Base-by-base conservation (phyloP, 768 basidiomycete species). In the Fomitopsis serialis region DNA sequence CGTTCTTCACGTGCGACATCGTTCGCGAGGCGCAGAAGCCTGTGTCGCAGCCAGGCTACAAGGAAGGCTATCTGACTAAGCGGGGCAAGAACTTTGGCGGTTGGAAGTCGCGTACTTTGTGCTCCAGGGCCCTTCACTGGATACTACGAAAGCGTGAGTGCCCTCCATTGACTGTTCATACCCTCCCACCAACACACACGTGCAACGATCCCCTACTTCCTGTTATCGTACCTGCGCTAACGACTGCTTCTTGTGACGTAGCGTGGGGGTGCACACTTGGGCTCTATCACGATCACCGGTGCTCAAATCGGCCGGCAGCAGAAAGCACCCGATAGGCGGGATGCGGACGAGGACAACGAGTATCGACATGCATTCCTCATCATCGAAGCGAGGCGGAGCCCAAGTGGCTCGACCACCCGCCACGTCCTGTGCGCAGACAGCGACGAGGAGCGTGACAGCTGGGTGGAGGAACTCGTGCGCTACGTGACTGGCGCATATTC, bases 101-200 rank as follows among this genome's bases (percentile, higher is more conserved):
- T 2, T 95, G 92, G 96, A 95, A 96, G 66, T 92, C 92, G 23
- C 79, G 97, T 99, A 85, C 70, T 98, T 98, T 63, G 92, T 98
- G 8, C 76, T 98, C 23, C 87, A 92, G 68, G 93, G 95, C 0
- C 86, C 92, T 2, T 80, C 88, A 1, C 76, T 98, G 48, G 92
- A 96, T 99, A 98, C 69, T 99, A 90, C 62, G 97, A 98, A 71
- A 86, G 83, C 63, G 96, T 98, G 70, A 73, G 93, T 82, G n/a
- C 32, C 23, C 34, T 48, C 46, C 47, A 57, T 34, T 40, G 34
- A 52, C 17, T 29, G 17, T 43, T 46, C 56, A 51, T 52, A 46
- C 37, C 40, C 24, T 23, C 24, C 37, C 35, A 19, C 42, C 25
- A 17, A 45, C 40, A 51, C 50, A 37, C 23, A 42, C 44, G 42